Evolutionary conservation across 192 early-diverging fungal genomes (phyloP).

Genomic region (Coemansia sp.): DNA sequence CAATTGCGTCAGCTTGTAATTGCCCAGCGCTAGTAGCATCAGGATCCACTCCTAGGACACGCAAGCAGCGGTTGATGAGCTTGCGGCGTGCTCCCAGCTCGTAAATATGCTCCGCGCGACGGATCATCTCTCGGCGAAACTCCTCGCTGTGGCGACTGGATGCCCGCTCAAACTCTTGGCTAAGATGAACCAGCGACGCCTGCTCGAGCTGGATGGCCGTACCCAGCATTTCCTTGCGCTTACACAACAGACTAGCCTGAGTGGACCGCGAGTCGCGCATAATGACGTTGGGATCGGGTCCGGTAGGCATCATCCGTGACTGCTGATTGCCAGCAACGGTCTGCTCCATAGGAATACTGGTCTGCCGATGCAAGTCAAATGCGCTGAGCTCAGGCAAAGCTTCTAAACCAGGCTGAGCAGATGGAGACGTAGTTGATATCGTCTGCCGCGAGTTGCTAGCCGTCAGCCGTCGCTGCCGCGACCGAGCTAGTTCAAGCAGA

Average conservation of each 20-base stretch:
- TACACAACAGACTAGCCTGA: conserved; percentile 43
- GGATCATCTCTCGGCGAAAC: conserved; percentile 39
- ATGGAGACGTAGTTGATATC: not conserved
- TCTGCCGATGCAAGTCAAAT: conserved; percentile 35
- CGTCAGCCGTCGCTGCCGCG: conserved; percentile 44
- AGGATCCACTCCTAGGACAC: conserved; percentile 30
- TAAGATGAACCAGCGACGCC: conserved; percentile 30
- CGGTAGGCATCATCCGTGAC: conserved; percentile 39
- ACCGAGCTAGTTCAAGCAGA: conserved; percentile 39
- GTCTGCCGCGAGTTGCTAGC: conserved; percentile 41
- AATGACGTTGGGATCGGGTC: conserved; percentile 50
- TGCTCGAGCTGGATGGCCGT: conserved; percentile 46
- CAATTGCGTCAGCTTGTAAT: not conserved
- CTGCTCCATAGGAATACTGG: conserved; percentile 29
- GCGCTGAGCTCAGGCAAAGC: not conserved
- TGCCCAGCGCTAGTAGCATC: not conserved
- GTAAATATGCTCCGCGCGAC: conserved; percentile 50
- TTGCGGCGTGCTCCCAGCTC: conserved; percentile 52
- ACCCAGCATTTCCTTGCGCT: conserved; percentile 51
- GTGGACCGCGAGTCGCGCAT: conserved; percentile 54
- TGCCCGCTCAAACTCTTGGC: conserved; percentile 46
- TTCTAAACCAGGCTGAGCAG: conserved; percentile 6
- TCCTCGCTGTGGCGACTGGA: conserved; percentile 30
- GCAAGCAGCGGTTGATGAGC: conserved; percentile 52
- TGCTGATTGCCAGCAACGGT: conserved; percentile 23